Conservation (phyloP, 2,329 filamentous ascomycete genomes). For the Cryoendolithus antarcticus region DNA sequence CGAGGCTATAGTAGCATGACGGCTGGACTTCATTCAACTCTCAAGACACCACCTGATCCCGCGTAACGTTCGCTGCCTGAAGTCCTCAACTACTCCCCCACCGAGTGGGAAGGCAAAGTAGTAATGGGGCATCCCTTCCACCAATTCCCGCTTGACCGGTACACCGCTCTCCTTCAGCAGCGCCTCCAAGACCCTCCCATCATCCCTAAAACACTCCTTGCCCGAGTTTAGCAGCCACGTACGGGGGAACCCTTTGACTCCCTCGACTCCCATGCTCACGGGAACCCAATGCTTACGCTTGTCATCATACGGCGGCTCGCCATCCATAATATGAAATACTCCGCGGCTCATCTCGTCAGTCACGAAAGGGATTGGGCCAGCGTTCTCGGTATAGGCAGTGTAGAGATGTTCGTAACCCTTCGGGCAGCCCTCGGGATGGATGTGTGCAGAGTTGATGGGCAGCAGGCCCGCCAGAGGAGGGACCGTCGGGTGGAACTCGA, state of each 20-base stretch:
- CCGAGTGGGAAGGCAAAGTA: constrained; percentile 12
- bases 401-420: constrained; percentile 7
- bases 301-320: constrained; percentile 2
- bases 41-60: constrained; percentile 1
- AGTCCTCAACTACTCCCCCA: not conserved
- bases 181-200: constrained; percentile 18
- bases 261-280: constrained; percentile 1
- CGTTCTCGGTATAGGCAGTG: constrained; percentile 3
- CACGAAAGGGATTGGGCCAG: constrained; percentile 3
- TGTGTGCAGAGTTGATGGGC: constrained; percentile 5
- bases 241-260: constrained; percentile 8
- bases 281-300: constrained; percentile 5
- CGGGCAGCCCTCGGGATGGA: constrained; percentile 7
- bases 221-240: constrained; percentile 9
- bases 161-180: constrained; percentile 18
- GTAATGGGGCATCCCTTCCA: constrained; percentile 22
- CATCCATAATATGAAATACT: constrained; percentile 1
- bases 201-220: constrained; percentile 21
- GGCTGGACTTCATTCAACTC: not conserved
- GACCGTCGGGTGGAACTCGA: constrained; percentile 2
- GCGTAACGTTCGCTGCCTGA: not conserved
- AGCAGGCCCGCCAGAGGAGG: constrained; percentile 5
- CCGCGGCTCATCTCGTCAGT: not conserved
- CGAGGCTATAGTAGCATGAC: no score
- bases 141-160: constrained; percentile 15